Evolutionary conservation across 2,329 filamentous ascomycete species (phyloP).

Genomic region (Sporothrix phasma): DNA sequence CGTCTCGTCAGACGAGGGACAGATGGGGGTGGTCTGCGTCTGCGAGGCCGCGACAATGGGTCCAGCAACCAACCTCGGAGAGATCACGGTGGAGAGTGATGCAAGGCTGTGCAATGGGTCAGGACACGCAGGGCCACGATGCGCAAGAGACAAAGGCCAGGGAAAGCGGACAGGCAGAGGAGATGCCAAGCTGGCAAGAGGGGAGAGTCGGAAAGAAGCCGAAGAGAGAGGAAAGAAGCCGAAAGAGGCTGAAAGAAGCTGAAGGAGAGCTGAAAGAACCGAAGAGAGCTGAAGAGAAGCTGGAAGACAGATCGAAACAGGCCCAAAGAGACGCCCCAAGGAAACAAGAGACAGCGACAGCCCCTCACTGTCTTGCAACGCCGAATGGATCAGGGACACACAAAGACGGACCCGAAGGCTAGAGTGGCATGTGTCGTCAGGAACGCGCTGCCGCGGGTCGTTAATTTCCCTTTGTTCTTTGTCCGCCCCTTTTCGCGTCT

Average conservation of each 20-base stretch:
- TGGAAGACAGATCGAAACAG: neutral
- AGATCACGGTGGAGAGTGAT: neutral
- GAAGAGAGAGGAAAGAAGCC: neutral
- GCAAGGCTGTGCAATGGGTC: neutral
- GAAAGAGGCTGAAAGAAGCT: neutral
- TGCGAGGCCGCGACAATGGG: neutral
- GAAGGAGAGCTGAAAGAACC: neutral
- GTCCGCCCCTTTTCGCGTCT: constrained; percentile 8
- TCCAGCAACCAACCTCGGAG: neutral
- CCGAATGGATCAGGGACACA: neutral
- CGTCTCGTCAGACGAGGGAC: neutral
- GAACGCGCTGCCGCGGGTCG: neutral
- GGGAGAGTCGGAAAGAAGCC: no score
- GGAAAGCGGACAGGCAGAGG: neutral
- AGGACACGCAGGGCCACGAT: neutral
- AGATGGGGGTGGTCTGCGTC: neutral
- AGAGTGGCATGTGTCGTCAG: neutral
- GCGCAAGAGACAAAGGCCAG: neutral
- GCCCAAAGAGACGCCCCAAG: neutral
- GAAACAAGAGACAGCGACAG: neutral
- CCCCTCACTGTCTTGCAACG: neutral
- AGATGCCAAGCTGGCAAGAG: neutral
- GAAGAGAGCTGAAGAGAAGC: neutral
- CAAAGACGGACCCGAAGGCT: neutral
- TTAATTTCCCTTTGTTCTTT: constrained; percentile 2